Evolutionary conservation across 2,329 filamentous ascomycete species (phyloP), one percentile per base, ranked within the genome.

Genomic region (Didymella sp.): DNA sequence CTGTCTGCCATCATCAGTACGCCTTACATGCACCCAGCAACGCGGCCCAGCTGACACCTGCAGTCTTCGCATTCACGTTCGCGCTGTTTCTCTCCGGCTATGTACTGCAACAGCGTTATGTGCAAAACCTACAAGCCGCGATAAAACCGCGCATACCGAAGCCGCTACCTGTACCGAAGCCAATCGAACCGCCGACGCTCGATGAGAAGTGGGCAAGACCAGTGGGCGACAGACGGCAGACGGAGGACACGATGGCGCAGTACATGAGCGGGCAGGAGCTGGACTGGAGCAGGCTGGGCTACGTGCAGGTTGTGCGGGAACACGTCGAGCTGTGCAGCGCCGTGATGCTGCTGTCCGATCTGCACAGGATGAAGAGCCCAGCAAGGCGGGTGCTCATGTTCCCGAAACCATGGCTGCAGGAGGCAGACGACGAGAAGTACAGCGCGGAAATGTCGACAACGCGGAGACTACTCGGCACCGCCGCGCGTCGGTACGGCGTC

Each of bases 51-150:
- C 28, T 54, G 12, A 54, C 21, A 12, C n/a, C 8, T 9, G 6
- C 59, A 77, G 89, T 96, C 57, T 79, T 91, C 61, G 74, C 90
- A 24, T 96, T 91, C 77, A 96, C 92, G 3, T 76, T 88, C 33
- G 85, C 92, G 4, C 86, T 97, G 24, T 97, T 97, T 75, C 82
- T 96, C 28, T 92, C 90, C 48, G 93, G 93, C 69, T 96, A 96
- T 75, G 85, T 88, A 3, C 84, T 96, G 50, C 93, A 97, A 71
- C 93, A 97, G 76, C 87, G 91, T 67, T 95, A 92, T 0, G 85
- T 96, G 4, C 85, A 84, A 60, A 88, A 89, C 66, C 83, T 97
- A 28, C 90, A 94, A 68, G 80, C 82, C 53, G 90, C 90, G 17
- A 88, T 96, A 68, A 84, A 83, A 64, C 83, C 81, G 47, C 81